Evolutionary conservation across 164 flowering plant genomes (phyloP).

Genomic region (Hamamelis virginiana): DNA sequence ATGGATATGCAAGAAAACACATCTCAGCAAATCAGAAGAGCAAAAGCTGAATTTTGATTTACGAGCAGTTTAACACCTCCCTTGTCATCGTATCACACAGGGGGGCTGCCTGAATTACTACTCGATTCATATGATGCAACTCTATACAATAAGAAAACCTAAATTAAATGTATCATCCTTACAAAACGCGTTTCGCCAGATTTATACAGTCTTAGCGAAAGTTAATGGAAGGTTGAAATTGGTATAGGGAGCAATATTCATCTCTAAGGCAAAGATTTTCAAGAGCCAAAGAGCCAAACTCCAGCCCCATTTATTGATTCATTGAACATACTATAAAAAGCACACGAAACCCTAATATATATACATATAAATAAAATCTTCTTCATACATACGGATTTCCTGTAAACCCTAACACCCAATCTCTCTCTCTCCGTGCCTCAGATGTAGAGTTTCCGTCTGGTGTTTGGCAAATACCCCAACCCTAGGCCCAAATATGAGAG

Average conservation of each 20-base stretch:
- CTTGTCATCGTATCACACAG: constrained; percentile 9
- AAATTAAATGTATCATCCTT: constrained; percentile 16
- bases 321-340: neutral
- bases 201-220: constrained; percentile 8
- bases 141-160: too few species aligned
- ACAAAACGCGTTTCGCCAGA: constrained; percentile 11
- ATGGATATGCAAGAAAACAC: constrained; percentile 9
- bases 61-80: constrained; percentile 38
- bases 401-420: too few species aligned
- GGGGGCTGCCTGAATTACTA: constrained; percentile 40
- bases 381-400: too few species aligned
- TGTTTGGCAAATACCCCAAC: neutral
- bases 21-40: constrained; percentile 51
- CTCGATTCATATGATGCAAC: constrained; percentile 13
- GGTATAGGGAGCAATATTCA: constrained; percentile 35
- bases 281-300: constrained; percentile 38
- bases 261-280: constrained; percentile 21
- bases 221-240: constrained; percentile 9
- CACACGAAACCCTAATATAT: too few species aligned
- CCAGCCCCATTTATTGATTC: constrained; percentile 27
- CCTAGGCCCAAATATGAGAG: neutral
- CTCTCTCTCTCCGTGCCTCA: too few species aligned
- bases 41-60: constrained; percentile 24
- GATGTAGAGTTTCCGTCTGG: neutral
- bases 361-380: too few species aligned